Evolutionary conservation across 805 yeast genomes (phyloP).

Genomic region (Saturnispora zaruensis): DNA sequence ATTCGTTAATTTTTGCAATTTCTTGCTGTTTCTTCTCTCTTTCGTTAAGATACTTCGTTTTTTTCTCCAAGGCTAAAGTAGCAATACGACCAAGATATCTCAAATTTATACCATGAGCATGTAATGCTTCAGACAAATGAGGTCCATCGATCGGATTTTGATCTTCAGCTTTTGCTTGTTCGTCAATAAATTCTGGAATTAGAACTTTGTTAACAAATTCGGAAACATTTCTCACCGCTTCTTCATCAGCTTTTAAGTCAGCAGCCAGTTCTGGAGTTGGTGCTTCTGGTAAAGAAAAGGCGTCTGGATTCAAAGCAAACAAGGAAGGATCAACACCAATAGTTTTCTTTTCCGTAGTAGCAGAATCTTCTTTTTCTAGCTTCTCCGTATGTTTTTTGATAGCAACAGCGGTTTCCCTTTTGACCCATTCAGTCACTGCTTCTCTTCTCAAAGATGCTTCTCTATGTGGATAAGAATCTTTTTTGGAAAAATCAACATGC

Average conservation of each 20-base stretch:
- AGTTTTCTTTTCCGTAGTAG: slow-evolving; percentile 32
- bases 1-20: slow-evolving; percentile 27
- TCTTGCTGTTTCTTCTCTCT: slow-evolving; percentile 22
- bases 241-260: slow-evolving; percentile 42
- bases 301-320: slow-evolving; percentile 73
- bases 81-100: slow-evolving; percentile 75
- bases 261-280: slow-evolving; percentile 30
- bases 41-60: slow-evolving; percentile 15
- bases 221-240: slow-evolving; percentile 62
- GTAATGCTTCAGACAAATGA: slow-evolving; percentile 62
- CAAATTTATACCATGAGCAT: slow-evolving; percentile 76
- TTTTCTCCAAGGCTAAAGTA: slow-evolving; percentile 17
- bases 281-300: slow-evolving; percentile 41
- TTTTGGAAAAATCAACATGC: slow-evolving; percentile 36
- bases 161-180: slow-evolving; percentile 39
- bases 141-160: slow-evolving; percentile 74
- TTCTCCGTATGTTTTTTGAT: slow-evolving; percentile 43
- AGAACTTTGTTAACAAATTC: slow-evolving; percentile 49
- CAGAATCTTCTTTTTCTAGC: slow-evolving; percentile 25
- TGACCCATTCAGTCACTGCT: slow-evolving; percentile 89
- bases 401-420: slow-evolving; percentile 47
- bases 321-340: slow-evolving; percentile 44
- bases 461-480: slow-evolving; percentile 71
- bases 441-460: slow-evolving; percentile 76
- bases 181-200: slow-evolving; percentile 54